A percentile compares a stretch with the other conserved stretches of the same genome.
Evolutionary conservation across 345 rosid genomes (phyloP).

Genomic region (Abelmoschus esculentus): DNA sequence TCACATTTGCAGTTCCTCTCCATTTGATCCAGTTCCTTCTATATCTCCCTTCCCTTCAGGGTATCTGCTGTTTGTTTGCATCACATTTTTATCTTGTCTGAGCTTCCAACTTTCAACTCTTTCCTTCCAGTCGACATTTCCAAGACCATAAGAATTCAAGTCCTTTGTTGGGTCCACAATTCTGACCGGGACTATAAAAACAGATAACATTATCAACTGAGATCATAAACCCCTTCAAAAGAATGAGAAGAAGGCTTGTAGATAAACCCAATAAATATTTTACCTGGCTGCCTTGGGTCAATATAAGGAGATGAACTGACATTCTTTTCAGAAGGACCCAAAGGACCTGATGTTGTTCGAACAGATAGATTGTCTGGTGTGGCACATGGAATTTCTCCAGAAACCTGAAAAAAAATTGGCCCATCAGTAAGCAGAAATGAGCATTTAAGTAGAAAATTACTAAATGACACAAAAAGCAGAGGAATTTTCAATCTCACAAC

Average conservation of each 20-base stretch:
- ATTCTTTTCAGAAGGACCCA: conserved; percentile 87
- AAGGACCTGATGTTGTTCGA: conserved; percentile 95
- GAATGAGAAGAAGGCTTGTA: background rate
- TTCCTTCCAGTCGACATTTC: conserved; percentile 98
- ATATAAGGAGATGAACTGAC: conserved; percentile 70
- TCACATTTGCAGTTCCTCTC: conserved; percentile 96
- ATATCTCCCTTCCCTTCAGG: conserved; percentile 88
- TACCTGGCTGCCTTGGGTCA: conserved; percentile 52
- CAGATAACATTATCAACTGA: conserved; percentile 22
- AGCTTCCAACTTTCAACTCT: conserved; percentile 99
- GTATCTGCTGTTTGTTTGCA: conserved; percentile 56
- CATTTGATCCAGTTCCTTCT: conserved; percentile 97
- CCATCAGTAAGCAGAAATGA: background rate
- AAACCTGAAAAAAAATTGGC: conserved; percentile 48
- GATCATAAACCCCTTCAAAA: conserved; percentile 3
- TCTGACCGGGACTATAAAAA: conserved; percentile 78
- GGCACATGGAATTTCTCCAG: conserved; percentile 89
- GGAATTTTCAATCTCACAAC: too few relatives aligned
- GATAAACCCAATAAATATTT: background rate
- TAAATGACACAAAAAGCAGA: background rate
- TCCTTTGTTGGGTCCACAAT: conserved; percentile 99
- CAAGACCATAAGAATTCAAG: conserved; percentile 96
- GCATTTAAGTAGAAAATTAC: background rate
- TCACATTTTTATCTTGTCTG: conserved; percentile 85
- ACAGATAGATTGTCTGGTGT: conserved; percentile 89